Evolutionary conservation across 768 basidiomycete genomes (phyloP).

Genomic region (Suillus paluster): DNA sequence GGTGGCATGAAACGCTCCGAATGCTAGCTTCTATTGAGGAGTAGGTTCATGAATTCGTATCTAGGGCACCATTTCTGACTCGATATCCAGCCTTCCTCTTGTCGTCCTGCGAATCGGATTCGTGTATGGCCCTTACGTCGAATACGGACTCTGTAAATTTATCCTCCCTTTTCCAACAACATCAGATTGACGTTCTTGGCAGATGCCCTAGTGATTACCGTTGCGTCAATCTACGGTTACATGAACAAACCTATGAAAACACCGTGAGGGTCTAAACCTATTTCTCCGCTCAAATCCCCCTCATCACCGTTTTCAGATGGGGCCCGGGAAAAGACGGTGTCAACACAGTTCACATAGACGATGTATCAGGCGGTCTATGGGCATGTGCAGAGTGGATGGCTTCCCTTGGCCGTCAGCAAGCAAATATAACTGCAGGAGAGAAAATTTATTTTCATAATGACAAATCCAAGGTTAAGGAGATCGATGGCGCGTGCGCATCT

Average conservation of each 20-base stretch:
- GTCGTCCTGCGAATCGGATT: constrained; percentile 78
- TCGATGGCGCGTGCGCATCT: constrained; percentile 62
- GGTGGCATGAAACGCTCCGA: constrained; percentile 90
- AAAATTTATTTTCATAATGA: constrained; percentile 66
- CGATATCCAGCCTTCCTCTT: constrained; percentile 65
- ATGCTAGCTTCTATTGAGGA: constrained; percentile 73
- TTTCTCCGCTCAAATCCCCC: neutral
- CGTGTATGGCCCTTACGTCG: constrained; percentile 81
- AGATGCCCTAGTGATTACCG: constrained; percentile 76
- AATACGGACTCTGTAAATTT: constrained; percentile 63
- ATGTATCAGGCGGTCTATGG: constrained; percentile 80
- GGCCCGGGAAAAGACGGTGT: constrained; percentile 76
- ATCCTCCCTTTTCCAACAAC: constrained; percentile 12
- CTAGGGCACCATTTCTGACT: constrained; percentile 16
- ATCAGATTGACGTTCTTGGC: constrained; percentile 17
- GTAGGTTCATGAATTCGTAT: constrained; percentile 43
- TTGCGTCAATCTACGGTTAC: constrained; percentile 81
- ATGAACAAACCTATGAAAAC: constrained; percentile 86
- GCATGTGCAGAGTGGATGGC: constrained; percentile 79
- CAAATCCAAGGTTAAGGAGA: constrained; percentile 65
- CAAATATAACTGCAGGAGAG: constrained; percentile 68
- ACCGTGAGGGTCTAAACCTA: constrained; percentile 51
- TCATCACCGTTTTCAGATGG: constrained; percentile 55
- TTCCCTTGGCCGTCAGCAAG: constrained; percentile 62
- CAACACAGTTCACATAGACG: constrained; percentile 78